These are phyloP conservation scores for Pyrus hybrid DNA, from an alignment of 331 rosid genomes.

Conservation along the genomic window DNA sequence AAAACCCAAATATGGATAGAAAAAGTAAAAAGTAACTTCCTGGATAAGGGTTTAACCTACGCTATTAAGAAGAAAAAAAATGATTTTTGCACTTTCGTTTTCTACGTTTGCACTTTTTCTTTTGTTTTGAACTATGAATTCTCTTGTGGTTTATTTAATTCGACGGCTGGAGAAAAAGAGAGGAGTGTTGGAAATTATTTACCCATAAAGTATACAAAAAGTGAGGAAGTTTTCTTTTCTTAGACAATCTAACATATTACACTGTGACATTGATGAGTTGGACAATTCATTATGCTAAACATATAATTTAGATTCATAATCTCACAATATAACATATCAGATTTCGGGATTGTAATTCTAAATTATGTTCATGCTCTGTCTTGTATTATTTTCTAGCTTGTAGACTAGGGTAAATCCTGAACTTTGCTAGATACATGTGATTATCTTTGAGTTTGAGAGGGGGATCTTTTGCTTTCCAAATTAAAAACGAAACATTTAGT, in stretches of 20 bases:
- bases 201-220: not conserved
- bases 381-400: not conserved
- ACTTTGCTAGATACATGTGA: not conserved
- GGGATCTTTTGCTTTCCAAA: slow-evolving; percentile 10
- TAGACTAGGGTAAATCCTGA: not conserved
- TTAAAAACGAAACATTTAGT: slow-evolving; percentile 12
- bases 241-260: not conserved
- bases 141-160: too few relatives aligned
- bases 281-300: not conserved
- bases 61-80: not conserved
- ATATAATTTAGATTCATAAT: too few relatives aligned
- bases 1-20: slow-evolving; percentile 2
- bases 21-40: not conserved
- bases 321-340: not conserved
- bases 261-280: not conserved
- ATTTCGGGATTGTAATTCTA: too few relatives aligned
- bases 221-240: not conserved
- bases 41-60: not conserved
- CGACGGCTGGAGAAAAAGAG: too few relatives aligned
- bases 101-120: accelerated
- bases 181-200: too few relatives aligned
- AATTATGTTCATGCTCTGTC: not conserved
- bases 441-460: not conserved
- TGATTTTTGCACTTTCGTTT: too few relatives aligned
- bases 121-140: too few relatives aligned